Evolutionary conservation across 176 grass and related monocot genomes (phyloP), one percentile per base, ranked within the genome.

Genomic region (Cenchrus americanus): DNA sequence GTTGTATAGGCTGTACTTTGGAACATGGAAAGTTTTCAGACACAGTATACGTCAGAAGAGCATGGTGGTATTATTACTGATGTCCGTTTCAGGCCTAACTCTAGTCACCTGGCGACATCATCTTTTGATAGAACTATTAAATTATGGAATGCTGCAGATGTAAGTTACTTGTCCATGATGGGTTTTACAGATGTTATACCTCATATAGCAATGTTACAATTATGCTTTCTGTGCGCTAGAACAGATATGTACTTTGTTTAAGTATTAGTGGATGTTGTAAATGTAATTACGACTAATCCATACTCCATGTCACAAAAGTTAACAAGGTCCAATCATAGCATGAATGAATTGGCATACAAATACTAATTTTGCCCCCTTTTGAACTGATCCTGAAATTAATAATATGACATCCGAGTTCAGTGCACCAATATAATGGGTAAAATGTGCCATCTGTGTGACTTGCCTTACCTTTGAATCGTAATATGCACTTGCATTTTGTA

Each of bases 1-100:
- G 13, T 62, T 85, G 46, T 75, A 99, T 69, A 99, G 96, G 93
- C 89, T 83, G 87, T 94, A 83, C 86, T 99, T 82, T 99, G 97
- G 97, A 96, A 99, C 88, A 99, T 96, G 97, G 97, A 99, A 42
- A 94, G 86, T 58, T 87, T 91, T 15, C 89, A 94, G 86, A 99
- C 91, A 46, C 92, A 94, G 75, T 86, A 92, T 87, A 94, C 77
- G 10, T 55, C 91, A 51, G 93, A 90, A 87, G 97, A 99, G 71
- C 93, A 96, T 53, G 8, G 7, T 24, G 30, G 52, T 27, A 94
- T 99, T 72, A 89, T 99, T 60, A 96, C 93, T 62, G 97, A 99
- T 84, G 89, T 96, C 34, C 91, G 97, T 90, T 99, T 99, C 94
- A 94, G 86, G 61, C 91, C 93, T 76, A 96, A 89, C 66, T 89